phyloP scores from a whole-genome alignment of 208 protist genomes.

The Jaenimonas drosophilae region DNA sequence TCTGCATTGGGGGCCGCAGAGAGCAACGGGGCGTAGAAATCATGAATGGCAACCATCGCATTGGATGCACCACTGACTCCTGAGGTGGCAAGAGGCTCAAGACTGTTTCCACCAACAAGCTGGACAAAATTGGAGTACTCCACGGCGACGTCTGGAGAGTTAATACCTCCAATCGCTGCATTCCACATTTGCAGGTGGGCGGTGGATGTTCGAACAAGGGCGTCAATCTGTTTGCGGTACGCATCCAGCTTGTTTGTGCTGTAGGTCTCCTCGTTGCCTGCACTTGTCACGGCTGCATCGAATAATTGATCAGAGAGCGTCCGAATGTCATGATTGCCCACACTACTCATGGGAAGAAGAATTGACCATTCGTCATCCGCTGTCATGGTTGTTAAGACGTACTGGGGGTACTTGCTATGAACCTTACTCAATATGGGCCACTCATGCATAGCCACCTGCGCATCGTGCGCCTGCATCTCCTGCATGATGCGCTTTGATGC shows the following conservation, averaged over 20 bases:
- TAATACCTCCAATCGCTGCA: neutral
- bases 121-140: neutral
- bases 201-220: neutral
- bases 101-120: neutral
- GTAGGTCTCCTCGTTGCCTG: neutral
- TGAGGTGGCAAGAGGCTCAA: neutral
- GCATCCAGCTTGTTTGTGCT: neutral
- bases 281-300: neutral
- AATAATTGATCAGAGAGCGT: neutral
- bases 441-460: too few species aligned
- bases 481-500: too few species aligned
- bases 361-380: neutral
- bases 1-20: neutral
- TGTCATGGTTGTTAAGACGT: neutral
- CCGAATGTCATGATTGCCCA: neutral
- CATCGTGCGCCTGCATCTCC: too few species aligned
- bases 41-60: neutral
- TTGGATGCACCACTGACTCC: neutral
- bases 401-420: neutral
- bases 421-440: too few species aligned
- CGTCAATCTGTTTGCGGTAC: neutral
- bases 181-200: slow-evolving; percentile 2
- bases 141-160: neutral
- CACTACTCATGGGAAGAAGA: neutral
- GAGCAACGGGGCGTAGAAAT: neutral